phyloP scores from a whole-genome alignment of 441 rosid species.

The Erysimum cheiri region DNA sequence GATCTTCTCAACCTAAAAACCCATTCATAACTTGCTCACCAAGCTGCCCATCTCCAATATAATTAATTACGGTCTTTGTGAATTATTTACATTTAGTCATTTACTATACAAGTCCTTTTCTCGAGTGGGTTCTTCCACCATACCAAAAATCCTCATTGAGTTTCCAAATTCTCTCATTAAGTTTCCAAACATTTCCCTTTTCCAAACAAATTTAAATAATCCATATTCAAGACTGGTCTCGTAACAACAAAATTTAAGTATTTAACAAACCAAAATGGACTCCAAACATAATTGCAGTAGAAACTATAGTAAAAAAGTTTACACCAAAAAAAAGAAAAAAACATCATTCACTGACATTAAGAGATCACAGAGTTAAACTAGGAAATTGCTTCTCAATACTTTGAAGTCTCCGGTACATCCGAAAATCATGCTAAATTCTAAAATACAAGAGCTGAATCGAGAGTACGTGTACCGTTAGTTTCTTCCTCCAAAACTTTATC shows the following conservation, averaged over 20 bases:
- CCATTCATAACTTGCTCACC: too few species aligned
- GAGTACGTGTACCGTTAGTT: constrained; percentile 1
- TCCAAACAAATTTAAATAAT: not conserved
- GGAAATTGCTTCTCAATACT: not conserved
- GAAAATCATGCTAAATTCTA: not conserved
- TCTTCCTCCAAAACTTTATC: constrained; percentile 43
- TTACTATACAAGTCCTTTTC: too few species aligned
- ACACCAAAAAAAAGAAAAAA: not conserved
- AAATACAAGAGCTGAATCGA: not conserved
- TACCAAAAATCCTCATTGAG: too few species aligned
- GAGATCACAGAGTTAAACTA: not conserved
- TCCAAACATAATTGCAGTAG: not conserved
- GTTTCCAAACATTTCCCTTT: too few species aligned
- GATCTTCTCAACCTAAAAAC: too few species aligned
- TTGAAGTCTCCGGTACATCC: not conserved
- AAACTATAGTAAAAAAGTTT: not conserved
- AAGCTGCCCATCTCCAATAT: too few species aligned
- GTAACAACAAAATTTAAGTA: not conserved
- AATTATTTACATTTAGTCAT: too few species aligned
- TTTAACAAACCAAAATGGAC: not conserved
- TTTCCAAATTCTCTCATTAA: too few species aligned
- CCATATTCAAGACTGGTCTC: not conserved
- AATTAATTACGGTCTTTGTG: too few species aligned
- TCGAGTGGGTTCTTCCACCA: too few species aligned
- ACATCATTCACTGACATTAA: not conserved